Percentiles rank a stretch among this genome's conserved stretches.
phyloP scores from a whole-genome alignment of 768 basidiomycete genomes.

The Suillus decipiens region DNA sequence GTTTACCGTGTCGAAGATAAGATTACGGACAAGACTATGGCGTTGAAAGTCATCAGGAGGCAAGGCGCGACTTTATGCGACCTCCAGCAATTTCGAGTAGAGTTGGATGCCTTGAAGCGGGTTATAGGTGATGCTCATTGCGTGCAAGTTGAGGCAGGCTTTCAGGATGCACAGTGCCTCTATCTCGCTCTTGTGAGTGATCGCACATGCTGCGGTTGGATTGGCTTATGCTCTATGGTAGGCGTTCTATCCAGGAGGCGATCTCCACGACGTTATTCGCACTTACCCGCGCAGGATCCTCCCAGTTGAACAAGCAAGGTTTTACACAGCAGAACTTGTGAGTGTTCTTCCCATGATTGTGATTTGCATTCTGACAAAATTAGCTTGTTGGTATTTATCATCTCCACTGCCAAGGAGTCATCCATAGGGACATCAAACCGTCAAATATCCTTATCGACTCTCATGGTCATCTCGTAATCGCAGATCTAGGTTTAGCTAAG shows the following conservation, averaged over 20 bases:
- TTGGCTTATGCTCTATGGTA: background rate
- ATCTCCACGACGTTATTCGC: slow-evolving; percentile 12
- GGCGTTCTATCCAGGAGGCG: slow-evolving; percentile 13
- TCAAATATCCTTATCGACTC: slow-evolving; percentile 58
- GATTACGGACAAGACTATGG: slow-evolving; percentile 8
- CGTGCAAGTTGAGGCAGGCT: slow-evolving; percentile 15
- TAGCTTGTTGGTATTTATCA: slow-evolving; percentile 35
- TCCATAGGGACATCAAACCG: slow-evolving; percentile 72
- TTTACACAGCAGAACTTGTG: slow-evolving; percentile 16
- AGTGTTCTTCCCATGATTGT: background rate
- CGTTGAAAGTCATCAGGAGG: slow-evolving; percentile 17
- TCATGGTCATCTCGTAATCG: slow-evolving; percentile 54
- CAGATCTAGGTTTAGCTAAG: slow-evolving; percentile 61
- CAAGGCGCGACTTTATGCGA: background rate
- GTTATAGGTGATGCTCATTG: slow-evolving; percentile 11
- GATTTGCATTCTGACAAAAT: background rate
- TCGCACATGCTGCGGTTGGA: background rate
- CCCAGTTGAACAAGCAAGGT: slow-evolving; percentile 10
- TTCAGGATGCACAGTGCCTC: slow-evolving; percentile 16
- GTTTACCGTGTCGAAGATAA: slow-evolving; percentile 13
- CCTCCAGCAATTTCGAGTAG: background rate
- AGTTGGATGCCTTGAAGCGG: slow-evolving; percentile 12
- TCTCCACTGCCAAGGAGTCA: slow-evolving; percentile 61
- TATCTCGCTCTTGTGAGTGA: slow-evolving; percentile 17
- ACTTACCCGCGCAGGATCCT: background rate